Percentiles rank a stretch among this genome's conserved stretches.
Conservation (phyloP, 768 basidiomycete species). For the Pholiota molesta region DNA sequence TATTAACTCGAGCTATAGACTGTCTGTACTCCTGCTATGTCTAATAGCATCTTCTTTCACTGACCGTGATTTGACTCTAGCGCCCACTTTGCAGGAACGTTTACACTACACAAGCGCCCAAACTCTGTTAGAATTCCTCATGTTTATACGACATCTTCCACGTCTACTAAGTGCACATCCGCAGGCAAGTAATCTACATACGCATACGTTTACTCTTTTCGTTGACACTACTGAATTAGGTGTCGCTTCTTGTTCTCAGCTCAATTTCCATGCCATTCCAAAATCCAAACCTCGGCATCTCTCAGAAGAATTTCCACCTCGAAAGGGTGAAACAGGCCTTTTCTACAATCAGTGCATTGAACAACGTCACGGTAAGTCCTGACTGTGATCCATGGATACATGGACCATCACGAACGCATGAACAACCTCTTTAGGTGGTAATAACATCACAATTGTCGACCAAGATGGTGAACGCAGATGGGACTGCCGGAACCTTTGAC, state of each 20-base stretch:
- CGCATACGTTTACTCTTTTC: conserved; percentile 1
- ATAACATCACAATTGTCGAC: conserved; percentile 72
- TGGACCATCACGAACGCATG: neutral
- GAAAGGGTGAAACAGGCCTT: conserved; percentile 57
- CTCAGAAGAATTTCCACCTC: conserved; percentile 46
- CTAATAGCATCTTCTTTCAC: neutral
- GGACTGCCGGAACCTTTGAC: conserved; percentile 66
- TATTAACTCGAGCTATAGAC: conserved; percentile 29
- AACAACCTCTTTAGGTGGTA: conserved; percentile 35
- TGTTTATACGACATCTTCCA: conserved; percentile 59
- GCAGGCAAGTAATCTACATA: conserved; percentile 39
- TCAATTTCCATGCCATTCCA: conserved; percentile 75
- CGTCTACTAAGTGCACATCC: conserved; percentile 46
- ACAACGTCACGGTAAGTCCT: conserved; percentile 49
- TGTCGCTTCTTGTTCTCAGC: conserved; percentile 63
- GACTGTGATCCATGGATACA: neutral
- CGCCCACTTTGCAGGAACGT: conserved; percentile 13
- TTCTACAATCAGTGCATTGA: conserved; percentile 47
- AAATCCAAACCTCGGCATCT: conserved; percentile 38
- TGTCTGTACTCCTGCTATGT: conserved; percentile 21
- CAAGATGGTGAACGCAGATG: conserved; percentile 66
- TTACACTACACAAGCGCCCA: conserved; percentile 48
- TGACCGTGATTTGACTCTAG: neutral
- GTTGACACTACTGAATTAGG: conserved; percentile 34
- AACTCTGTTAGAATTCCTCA: conserved; percentile 55